phyloP scores from a whole-genome alignment of 805 yeast genomes.

The Wickerhamiella slavikovae region DNA sequence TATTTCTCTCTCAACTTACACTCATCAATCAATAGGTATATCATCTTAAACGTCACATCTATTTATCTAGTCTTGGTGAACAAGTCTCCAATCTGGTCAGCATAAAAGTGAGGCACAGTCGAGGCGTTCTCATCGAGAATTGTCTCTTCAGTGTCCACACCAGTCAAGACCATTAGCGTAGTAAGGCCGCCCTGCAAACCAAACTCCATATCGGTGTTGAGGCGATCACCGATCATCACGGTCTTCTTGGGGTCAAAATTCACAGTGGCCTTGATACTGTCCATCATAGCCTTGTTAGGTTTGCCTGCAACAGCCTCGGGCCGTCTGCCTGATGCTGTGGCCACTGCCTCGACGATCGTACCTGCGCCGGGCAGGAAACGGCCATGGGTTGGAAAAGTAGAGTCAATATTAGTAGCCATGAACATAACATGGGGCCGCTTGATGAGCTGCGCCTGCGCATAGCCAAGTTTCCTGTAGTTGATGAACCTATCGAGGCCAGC shows the following conservation, averaged over 20 bases:
- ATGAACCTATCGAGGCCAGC: slow-evolving; percentile 65
- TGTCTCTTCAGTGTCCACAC: slow-evolving; percentile 61
- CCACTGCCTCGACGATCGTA: slow-evolving; percentile 58
- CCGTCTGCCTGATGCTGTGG: slow-evolving; percentile 53
- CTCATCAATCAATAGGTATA: too few relatives aligned
- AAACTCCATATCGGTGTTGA: slow-evolving; percentile 87
- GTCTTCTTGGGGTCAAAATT: slow-evolving; percentile 34
- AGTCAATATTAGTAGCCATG: slow-evolving; percentile 85
- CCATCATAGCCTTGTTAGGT: slow-evolving; percentile 79
- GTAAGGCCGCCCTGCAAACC: slow-evolving; percentile 76
- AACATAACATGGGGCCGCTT: slow-evolving; percentile 40
- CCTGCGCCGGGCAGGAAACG: slow-evolving; percentile 88
- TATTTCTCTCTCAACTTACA: too few relatives aligned
- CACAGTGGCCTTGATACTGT: slow-evolving; percentile 54
- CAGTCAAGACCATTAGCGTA: slow-evolving; percentile 74
- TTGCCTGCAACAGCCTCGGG: slow-evolving; percentile 80
- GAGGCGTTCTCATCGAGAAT: slow-evolving; percentile 24
- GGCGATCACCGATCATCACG: slow-evolving; percentile 87
- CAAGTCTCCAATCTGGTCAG: slow-evolving; percentile 57
- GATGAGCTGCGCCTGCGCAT: slow-evolving; percentile 60
- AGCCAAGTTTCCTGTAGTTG: slow-evolving; percentile 65
- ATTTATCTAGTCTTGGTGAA: too few relatives aligned
- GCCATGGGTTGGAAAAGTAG: slow-evolving; percentile 84
- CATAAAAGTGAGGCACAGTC: slow-evolving; percentile 44
- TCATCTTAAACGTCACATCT: too few relatives aligned